Base-by-base conservation (phyloP, 208 protist species). In the Trypanosoma conorhini region DNA sequence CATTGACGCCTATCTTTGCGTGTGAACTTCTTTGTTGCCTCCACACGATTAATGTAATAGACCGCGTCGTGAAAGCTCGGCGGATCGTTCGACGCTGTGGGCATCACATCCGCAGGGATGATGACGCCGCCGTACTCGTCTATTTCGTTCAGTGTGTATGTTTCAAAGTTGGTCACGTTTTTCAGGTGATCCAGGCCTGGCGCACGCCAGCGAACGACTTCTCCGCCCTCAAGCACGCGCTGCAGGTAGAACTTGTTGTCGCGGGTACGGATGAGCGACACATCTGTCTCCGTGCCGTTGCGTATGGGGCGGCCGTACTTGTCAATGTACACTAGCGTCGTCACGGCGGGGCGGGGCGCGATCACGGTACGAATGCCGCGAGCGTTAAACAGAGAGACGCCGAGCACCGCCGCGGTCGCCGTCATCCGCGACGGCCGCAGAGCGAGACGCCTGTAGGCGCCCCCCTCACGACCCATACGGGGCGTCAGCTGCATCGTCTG, bases 201-300 rank as follows among this genome's bases (percentile, higher is more conserved):
- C 19, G 87, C 87, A 5, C 65, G 62, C 88, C 88, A 96, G 26
- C 92, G 92, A 17, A 96, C 79, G 22, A 93, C 86, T 71, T 94
- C 88, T 54, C 89, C 92, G 28, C 74, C 69, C 38, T 74, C 74
- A 62, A 96, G 77, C 44, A 96, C 81, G 54, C 92, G 92, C 62
- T 95, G 89, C n/a, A 96, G 70, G 69, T 94, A 96, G 67, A 94
- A 96, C 63, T 94, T 92, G 74, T 96, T 96, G 68, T 96, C 88
- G 17, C 92, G 92, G 21, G 89, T 94, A 35, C 89, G 81, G 26
- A 96, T 82, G 28, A 96, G 71, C 26, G 83, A 91, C 24, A 89
- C 56, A 67, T 93, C 87, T 30, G 89, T 94, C 66, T 93, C 88
- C 4, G 68, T 74, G 7, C 83, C 80, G 51, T 74, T 85, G 24